Base-by-base conservation (phyloP, 148 eudicot species). In the Heliosperma pusillum region DNA sequence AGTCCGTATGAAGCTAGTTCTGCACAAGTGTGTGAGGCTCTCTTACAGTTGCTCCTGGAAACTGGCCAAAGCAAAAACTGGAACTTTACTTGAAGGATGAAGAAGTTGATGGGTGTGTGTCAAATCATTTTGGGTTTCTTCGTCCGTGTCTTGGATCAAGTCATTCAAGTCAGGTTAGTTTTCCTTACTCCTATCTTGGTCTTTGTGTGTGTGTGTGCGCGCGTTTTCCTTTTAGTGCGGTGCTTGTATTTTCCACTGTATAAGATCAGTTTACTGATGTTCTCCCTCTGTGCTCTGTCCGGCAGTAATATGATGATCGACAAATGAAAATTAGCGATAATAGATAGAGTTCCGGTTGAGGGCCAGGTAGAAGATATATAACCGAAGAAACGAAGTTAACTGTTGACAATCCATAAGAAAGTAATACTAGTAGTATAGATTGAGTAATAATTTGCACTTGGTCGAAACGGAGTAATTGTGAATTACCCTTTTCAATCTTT, bases 11-110 rank as follows among this genome's bases (percentile, higher is more conserved):
- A 90, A 77, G 89, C 91, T 1, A 86, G 86, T 79, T 90, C 99
- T 69, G 86, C 97, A 58, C 91, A 92, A 44, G 90, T 90, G 4
- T 96, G 97, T 42, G 99, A 96, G 80, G 99, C 99, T 78, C 91
- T 96, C 60, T 36, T 96, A 40, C 74, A 82, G 3, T 85, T 96
- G 86, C 89, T 96, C 58, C 76, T 90, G 53, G 97, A 96, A 85
- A 91, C 76, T 42, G 97, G 87, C 21, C 68, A 85, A 64, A 82
- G 70, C 80, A 88, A 87, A 74, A 84, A 42, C 82, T 66, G 62
- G 86, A 84, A 45, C 69, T 77, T 69, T 68, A 79, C 30, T 70
- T 62, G 63, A 88, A 85, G 75, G 80, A 83, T 27, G 86, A 87
- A 79, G 87, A 80, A 87, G 55, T 0, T 16, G 55, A 17, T 3